A percentile compares a stretch with the other conserved stretches of the same genome.
Evolutionary conservation across 225 moss, liverwort and hornwort genomes (phyloP).

Genomic region (Straminergon stramineum): DNA sequence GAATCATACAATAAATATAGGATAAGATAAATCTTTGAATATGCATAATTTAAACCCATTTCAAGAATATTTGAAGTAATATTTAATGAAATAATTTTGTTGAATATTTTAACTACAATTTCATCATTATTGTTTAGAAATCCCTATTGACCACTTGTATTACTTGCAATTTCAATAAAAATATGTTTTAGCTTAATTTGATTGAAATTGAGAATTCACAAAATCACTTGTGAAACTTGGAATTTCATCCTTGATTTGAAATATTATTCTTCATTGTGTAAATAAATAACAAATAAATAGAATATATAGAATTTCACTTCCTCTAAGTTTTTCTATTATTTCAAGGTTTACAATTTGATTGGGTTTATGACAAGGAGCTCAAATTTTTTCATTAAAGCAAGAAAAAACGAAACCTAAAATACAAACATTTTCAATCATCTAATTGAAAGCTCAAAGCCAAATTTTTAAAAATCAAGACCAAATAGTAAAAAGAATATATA

Average conservation of each 20-base stretch:
- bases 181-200: no score
- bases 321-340: background rate
- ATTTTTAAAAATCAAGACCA: background rate
- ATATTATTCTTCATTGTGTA: background rate
- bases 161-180: background rate
- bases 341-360: background rate
- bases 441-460: background rate
- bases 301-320: no score
- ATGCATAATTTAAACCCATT: background rate
- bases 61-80: background rate
- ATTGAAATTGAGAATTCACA: background rate
- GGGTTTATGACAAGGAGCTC: background rate
- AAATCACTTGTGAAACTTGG: background rate
- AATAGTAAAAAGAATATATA: background rate
- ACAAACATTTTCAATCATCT: rapidly evolving
- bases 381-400: no score
- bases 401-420: background rate
- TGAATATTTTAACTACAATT: no score
- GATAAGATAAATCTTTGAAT: rapidly evolving
- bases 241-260: background rate
- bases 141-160: background rate
- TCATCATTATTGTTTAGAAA: background rate
- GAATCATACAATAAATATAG: background rate
- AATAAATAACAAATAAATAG: background rate
- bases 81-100: background rate